Conservation (phyloP, 1,284 basidiomycete species). For the Coniferiporia weirii region DNA sequence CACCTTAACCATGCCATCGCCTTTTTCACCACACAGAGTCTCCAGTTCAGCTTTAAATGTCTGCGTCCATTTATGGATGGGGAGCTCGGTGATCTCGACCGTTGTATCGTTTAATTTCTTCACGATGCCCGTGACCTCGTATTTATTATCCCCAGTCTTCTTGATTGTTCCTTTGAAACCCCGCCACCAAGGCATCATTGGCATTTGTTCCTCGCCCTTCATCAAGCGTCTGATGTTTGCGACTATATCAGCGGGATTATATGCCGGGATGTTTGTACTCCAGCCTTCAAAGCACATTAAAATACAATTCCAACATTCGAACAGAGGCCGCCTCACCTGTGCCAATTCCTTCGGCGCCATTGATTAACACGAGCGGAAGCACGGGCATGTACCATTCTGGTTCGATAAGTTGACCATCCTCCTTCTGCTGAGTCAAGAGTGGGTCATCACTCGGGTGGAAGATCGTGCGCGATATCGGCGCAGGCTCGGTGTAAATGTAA, state of each 20-base stretch:
- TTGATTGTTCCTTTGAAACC: conserved; percentile 91
- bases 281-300: conserved; percentile 56
- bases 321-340: conserved; percentile 56
- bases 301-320: background rate
- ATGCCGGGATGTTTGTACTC: conserved; percentile 93
- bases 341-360: conserved; percentile 97
- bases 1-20: conserved; percentile 63
- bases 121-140: conserved; percentile 76
- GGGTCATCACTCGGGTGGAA: conserved; percentile 87
- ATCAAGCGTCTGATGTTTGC: conserved; percentile 85
- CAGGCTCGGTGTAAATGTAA: conserved; percentile 92
- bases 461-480: conserved; percentile 72
- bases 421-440: conserved; percentile 78
- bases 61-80: conserved; percentile 94
- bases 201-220: conserved; percentile 77
- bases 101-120: conserved; percentile 83
- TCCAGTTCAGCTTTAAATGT: conserved; percentile 91
- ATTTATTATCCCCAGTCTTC: conserved; percentile 78
- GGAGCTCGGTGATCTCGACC: conserved; percentile 93
- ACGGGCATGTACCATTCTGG: conserved; percentile 95
- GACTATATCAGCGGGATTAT: conserved; percentile 90
- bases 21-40: conserved; percentile 70
- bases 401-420: conserved; percentile 88
- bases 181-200: conserved; percentile 97
- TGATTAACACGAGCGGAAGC: conserved; percentile 86